Evolutionary conservation across 1,139 yeast genomes (phyloP).

Genomic region (Suhomyces ambrosiae): DNA sequence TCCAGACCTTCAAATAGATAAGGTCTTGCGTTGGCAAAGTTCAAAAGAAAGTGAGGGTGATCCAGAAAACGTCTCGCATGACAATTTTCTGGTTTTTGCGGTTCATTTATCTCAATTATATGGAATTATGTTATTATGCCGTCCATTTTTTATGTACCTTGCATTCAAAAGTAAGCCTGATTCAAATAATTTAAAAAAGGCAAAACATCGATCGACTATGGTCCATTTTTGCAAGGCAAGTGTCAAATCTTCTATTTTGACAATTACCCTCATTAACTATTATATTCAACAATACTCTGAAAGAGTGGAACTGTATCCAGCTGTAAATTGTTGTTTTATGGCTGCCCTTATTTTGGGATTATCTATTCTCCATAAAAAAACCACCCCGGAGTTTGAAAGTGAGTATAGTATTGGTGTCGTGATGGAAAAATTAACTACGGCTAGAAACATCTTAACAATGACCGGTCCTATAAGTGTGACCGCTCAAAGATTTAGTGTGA

Average conservation of each 20-base stretch:
- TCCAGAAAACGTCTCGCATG: conserved; percentile 11
- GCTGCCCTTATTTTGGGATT: conserved; percentile 18
- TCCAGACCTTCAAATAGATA: conserved; percentile 24
- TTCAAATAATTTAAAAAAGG: conserved; percentile 6
- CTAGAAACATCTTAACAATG: conserved; percentile 13
- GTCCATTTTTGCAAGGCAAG: conserved; percentile 35
- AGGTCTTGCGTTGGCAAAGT: conserved; percentile 16
- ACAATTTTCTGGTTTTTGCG: conserved; percentile 29
- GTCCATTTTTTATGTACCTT: conserved; percentile 48
- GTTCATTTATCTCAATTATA: conserved; percentile 43
- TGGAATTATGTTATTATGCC: conserved; percentile 43
- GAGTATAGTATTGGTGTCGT: conserved; percentile 15
- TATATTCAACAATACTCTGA: conserved; percentile 19
- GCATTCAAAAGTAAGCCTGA: conserved; percentile 15
- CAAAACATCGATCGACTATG: conserved; percentile 21
- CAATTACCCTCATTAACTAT: conserved; percentile 33
- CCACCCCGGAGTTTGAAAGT: conserved; percentile 14
- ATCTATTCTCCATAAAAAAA: conserved; percentile 18
- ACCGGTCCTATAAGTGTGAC: conserved; percentile 17
- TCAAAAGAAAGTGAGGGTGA: conserved; percentile 7
- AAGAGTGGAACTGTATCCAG: conserved; percentile 20
- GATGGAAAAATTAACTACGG: conserved; percentile 17
- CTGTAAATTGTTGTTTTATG: conserved; percentile 20
- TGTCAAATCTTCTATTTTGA: conserved; percentile 38
- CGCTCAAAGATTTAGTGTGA: conserved; percentile 15